Evolutionary conservation across 2,329 filamentous ascomycete species (phyloP), one percentile per base, ranked within the genome.

Genomic region (Gaeumannomyces sp.): DNA sequence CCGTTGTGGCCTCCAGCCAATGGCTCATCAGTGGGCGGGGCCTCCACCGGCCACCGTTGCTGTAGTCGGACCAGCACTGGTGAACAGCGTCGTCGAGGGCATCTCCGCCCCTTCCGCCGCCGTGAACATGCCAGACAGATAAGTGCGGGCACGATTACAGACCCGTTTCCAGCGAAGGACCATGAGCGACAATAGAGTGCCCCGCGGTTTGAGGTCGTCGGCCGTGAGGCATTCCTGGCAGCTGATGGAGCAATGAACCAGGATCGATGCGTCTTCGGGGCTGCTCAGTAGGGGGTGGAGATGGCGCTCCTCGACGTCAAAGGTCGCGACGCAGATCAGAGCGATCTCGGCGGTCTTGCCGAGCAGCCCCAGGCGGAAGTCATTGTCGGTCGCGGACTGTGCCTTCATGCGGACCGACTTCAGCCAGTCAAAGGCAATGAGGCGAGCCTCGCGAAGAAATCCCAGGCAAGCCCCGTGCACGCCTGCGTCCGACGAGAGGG

Each of bases 271-370:
- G 60, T 75, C 70, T 1, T 69, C 50, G 2, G 67, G 14, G 0
- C 65, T 65, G 0, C 62, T 35, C 0, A 83, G 67, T 1, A 78
- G 64, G 0, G 7, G 19, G 0, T 67, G 31, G 1, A 80, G 65
- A 28, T 74, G 67, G 0, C 66, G 10, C 0, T 68, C 60, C 22
- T 82, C 79, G 1, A 80, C 68, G 64, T 83, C 75, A 63, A 81
- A 84, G 0, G 81, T 80, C n/a, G 70, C 69, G 3, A 72, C 69
- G 64, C 80, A 81, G 2, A 79, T 73, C 50, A 82, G 66, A 0
- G 78, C 75, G 3, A 81, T 71, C 60, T 80, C 76, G 14, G 77
- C 71, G 3, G 72, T 70, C 33, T 75, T 73, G 0, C 68, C 65
- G 22, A 69, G 70, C 0, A 84, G 70, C 3, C 73, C 68, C 1